Conservation (phyloP, 768 basidiomycete species). For the Cystofilobasidium bisporidii region DNA sequence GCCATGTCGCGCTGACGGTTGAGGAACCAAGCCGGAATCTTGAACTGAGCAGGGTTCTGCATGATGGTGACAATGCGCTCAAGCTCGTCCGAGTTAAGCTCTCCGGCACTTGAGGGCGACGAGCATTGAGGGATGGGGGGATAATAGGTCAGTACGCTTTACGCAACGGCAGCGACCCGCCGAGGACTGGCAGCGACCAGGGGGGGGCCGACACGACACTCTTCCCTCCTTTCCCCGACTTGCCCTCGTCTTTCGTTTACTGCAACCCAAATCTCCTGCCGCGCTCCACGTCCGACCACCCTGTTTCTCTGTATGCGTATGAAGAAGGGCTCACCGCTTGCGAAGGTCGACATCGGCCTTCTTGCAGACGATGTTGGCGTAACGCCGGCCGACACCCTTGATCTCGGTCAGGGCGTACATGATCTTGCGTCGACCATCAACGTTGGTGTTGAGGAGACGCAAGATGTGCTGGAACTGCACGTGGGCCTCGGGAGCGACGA, state of each 20-base stretch:
- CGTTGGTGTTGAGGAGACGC: slow-evolving; percentile 98
- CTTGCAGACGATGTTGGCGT: slow-evolving; percentile 98
- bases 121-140: neutral
- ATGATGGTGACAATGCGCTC: slow-evolving; percentile 99
- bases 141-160: neutral
- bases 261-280: too few species aligned
- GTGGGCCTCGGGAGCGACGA: slow-evolving; percentile 90
- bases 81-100: slow-evolving; percentile 98
- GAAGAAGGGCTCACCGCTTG: slow-evolving; percentile 67
- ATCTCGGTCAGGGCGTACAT: slow-evolving; percentile 98
- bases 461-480: slow-evolving; percentile 98
- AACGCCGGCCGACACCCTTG: slow-evolving; percentile 98
- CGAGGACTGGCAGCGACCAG: too few species aligned
- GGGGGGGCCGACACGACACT: too few species aligned
- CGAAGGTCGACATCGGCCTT: slow-evolving; percentile 98
- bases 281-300: too few species aligned
- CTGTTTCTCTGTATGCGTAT: too few species aligned
- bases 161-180: too few species aligned
- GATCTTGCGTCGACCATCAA: slow-evolving; percentile 98
- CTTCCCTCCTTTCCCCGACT: too few species aligned
- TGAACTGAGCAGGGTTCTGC: slow-evolving; percentile 98
- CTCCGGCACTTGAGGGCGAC: slow-evolving; percentile 66
- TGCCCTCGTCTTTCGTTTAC: too few species aligned
- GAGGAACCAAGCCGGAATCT: slow-evolving; percentile 57
- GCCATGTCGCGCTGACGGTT: slow-evolving; percentile 98